Evolutionary conservation across 148 eudicot genomes (phyloP), one percentile per base, ranked within the genome.

Genomic region (Silene latifolia): DNA sequence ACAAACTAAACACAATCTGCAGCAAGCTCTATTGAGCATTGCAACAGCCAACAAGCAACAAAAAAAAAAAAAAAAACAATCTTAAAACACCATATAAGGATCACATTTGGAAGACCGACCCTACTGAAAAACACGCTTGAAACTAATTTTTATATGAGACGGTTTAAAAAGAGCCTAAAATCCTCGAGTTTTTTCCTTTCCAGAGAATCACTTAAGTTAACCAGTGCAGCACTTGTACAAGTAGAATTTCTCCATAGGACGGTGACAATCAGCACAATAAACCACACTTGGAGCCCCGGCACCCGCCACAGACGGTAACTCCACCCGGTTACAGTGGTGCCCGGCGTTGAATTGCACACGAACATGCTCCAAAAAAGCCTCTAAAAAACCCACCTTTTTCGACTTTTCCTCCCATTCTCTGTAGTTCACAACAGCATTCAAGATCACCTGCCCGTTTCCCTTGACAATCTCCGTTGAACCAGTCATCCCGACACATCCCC

Each of bases 141-240:
- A n/a, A n/a, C n/a, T 35, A 35, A 35, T 4, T 35, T 4, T 35
- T 35, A 35, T 35, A 35, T 5, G 6, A 35, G 42, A 13, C 15
- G 13, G 54, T 48, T 11, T 48, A 4, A 8, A 48, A 48, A 48
- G 54, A 3, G 54, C 54, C 54, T 48, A 48, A 48, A 48, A 48
- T 48, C 54, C 54, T 48, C 12, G 7, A 3, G 14, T 9, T 48
- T 8, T 48, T 48, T 48, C 54, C 54, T 48, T 1, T 48, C 13
- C 54, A 11, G 5, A 35, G 5, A 48, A 11, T 35, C 42, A 35
- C 42, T 35, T 35, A 58, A n/a, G 1, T 82, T 71, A 92, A 42
- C 90, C 98, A 19, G 79, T 84, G 86, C 96, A 93, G 80, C 98
- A 93, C 8, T 93, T 91, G 39, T 90, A 93, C 96, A 90, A 89